Evolutionary conservation across 2,329 filamentous ascomycete species (phyloP).

Genomic region (Xylariaceae sp.): DNA sequence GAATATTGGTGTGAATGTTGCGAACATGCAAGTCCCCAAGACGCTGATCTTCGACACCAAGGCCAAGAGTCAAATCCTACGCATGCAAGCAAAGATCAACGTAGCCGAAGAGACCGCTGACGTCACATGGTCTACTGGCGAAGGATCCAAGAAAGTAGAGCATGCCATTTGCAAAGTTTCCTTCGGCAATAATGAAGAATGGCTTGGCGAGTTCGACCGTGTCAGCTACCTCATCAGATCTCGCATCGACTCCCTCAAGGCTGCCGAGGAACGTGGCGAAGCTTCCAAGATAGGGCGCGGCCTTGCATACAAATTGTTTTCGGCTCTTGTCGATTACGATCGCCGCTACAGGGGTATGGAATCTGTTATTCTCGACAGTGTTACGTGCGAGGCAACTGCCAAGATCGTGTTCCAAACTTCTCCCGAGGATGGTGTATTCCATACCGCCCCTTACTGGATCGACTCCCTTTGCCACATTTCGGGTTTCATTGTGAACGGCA

Average conservation of each 20-base stretch:
- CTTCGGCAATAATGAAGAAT: constrained; percentile 55
- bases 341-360: constrained; percentile 52
- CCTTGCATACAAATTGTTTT: constrained; percentile 69
- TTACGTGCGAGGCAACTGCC: constrained; percentile 49
- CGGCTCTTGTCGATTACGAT: constrained; percentile 52
- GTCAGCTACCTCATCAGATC: constrained; percentile 63
- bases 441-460: constrained; percentile 55
- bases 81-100: constrained; percentile 55
- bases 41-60: constrained; percentile 55
- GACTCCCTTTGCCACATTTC: constrained; percentile 55
- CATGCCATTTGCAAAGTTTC: constrained; percentile 58
- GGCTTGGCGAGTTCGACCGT: constrained; percentile 61
- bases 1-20: constrained; percentile 57
- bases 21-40: constrained; percentile 63
- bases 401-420: constrained; percentile 46
- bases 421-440: constrained; percentile 44
- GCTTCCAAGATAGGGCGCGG: constrained; percentile 69
- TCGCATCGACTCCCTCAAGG: constrained; percentile 51
- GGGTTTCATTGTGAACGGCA: constrained; percentile 56
- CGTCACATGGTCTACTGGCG: constrained; percentile 53
- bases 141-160: constrained; percentile 53
- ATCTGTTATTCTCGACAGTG: constrained; percentile 50
- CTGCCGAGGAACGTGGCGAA: constrained; percentile 57
- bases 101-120: constrained; percentile 49
- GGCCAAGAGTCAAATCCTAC: constrained; percentile 50